Evolutionary conservation across 176 grass and related monocot species (phyloP), one percentile per base, ranked within the genome.

Genomic region (Lolium perenne): DNA sequence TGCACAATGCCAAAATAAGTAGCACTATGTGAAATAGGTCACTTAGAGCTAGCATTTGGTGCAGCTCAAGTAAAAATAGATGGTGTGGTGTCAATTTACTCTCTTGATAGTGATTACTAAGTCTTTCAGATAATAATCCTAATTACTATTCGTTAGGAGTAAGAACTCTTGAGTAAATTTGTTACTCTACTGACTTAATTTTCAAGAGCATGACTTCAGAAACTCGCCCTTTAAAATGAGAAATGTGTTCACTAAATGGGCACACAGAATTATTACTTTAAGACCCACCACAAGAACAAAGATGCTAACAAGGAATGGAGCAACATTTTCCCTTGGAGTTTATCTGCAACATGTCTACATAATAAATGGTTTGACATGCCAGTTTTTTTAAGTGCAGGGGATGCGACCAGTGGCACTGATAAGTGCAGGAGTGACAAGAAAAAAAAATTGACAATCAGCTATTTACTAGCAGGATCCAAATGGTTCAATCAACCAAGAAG

Each of bases 401-500:
- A 64, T 21, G 29, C 46, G 18, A 6, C 46, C 13, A 20, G 82
- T 47, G 79, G 26, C 54, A 56, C n/a, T 67, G 38, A 56, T 6
- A 71, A 59, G 35, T 80, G 16, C 11, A 72, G 10, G 43, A 9
- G 45, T 84, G n/a, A 80, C 20, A 76, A 8, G 8, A 18, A 75
- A 54, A 66, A 67, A 58, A 38, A 48, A 49, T 40, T 47, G 63
- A 80, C 15, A 5, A 75, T 38, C 57, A 74, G 16, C 35, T 62
- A 47, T 51, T 81, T 53, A 38, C 4, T 77, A 14, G 32, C 12
- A 51, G 38, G 56, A 79, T n/a, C 63, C 58, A 43, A 92, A 83
- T 14, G n/a, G 49, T 74, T 69, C 41, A 68, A 81, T 72, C 25
- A 80, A 38, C 38, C 38, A 59, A 83, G 80, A 89, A 51, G 9